phyloP scores from a whole-genome alignment of 2,329 filamentous ascomycete species.

The Tolypocladium sp. region DNA sequence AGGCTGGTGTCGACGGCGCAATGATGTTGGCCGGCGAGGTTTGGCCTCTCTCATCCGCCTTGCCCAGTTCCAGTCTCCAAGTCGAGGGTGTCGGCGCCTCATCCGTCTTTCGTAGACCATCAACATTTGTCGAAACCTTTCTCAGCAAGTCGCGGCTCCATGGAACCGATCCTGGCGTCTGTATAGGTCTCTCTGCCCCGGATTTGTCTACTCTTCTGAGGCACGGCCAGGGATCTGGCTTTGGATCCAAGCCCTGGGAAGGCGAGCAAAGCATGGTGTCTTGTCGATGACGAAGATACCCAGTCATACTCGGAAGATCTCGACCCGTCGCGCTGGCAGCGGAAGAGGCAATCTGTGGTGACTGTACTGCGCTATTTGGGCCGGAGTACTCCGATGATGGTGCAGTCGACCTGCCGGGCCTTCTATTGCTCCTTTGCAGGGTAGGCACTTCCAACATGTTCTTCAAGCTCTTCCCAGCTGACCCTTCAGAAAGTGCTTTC shows the following conservation, averaged over 20 bases:
- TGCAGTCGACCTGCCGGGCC: too few species aligned
- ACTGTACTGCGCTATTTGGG: not conserved
- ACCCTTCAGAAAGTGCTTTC: not conserved
- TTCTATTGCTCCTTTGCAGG: not conserved
- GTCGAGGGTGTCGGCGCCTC: not conserved
- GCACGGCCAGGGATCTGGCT: conserved; percentile 7
- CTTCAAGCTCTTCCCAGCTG: not conserved
- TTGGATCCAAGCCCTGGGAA: not conserved
- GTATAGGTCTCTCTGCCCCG: not conserved
- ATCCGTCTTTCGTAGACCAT: not conserved
- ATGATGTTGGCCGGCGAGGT: not conserved
- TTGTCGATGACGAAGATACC: conserved; percentile 5
- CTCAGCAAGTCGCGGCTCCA: conserved; percentile 4
- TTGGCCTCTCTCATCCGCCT: not conserved
- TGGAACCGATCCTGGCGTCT: not conserved
- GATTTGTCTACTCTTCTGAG: conserved; percentile 2
- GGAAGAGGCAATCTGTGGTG: not conserved
- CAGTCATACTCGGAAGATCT: conserved; percentile 7
- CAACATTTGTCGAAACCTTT: conserved; percentile 1
- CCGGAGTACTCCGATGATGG: too few species aligned
- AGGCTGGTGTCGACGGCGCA: conserved; percentile 1
- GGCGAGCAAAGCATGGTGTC: conserved; percentile 6
- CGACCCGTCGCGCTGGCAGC: not conserved
- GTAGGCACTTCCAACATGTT: not conserved
- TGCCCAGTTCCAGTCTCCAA: not conserved